Conservation (phyloP, 148 eudicot genomes). For the Amaranthus cruentus region DNA sequence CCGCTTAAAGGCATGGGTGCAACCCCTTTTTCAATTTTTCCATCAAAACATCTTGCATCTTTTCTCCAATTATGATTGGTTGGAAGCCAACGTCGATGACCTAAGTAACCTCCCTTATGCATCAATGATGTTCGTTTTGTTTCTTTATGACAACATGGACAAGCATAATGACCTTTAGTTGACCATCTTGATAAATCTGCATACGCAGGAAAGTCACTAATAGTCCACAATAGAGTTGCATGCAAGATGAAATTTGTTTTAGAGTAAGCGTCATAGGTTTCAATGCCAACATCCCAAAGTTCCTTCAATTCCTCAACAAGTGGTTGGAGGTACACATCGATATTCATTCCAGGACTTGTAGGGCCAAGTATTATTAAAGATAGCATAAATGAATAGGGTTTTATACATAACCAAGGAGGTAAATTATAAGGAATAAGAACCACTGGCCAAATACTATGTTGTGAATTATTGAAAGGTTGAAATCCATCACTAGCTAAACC, state of each 20-base stretch:
- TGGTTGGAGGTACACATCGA: slow-evolving; percentile 10
- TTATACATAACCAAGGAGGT: background rate
- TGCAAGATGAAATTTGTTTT: slow-evolving; percentile 2
- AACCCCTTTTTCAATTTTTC: background rate
- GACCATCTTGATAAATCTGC: too few species aligned
- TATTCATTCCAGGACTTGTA: background rate
- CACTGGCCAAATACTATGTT: too few species aligned
- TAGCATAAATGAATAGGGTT: slow-evolving; percentile 21
- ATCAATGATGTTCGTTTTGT: too few species aligned
- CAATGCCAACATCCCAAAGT: slow-evolving; percentile 7
- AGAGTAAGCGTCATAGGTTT: slow-evolving; percentile 10
- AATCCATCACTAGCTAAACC: slow-evolving; percentile 30
- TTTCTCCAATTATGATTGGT: slow-evolving; percentile 8
- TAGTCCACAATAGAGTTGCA: slow-evolving; percentile 13
- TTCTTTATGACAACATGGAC: too few species aligned
- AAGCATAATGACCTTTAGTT: too few species aligned
- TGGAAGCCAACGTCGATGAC: background rate
- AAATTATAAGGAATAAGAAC: too few species aligned
- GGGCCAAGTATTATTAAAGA: slow-evolving; percentile 21
- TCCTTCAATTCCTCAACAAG: slow-evolving; percentile 5
- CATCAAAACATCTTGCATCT: background rate
- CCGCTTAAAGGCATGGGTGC: slow-evolving; percentile 4
- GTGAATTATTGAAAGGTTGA: slow-evolving; percentile 18
- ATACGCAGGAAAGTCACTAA: slow-evolving; percentile 3
- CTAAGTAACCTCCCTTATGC: too few species aligned